Conservation (phyloP, 2,329 filamentous ascomycete species). For the Xylariales sp. region DNA sequence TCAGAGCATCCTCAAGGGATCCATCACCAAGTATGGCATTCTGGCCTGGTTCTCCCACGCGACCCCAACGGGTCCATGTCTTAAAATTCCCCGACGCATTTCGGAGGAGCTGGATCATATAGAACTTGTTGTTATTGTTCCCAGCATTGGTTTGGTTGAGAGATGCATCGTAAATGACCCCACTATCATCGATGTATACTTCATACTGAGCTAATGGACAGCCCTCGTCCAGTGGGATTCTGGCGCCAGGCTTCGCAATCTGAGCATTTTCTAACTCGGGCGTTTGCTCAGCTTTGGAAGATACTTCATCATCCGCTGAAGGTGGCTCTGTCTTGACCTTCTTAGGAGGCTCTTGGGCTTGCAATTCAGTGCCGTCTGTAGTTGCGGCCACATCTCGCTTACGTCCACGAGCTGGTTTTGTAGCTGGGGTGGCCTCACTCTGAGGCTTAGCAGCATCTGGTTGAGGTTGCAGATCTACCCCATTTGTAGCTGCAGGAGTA, state of each 20-base stretch:
- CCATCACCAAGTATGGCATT: constrained; percentile 38
- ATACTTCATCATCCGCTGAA: not conserved
- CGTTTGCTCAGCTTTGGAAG: not conserved
- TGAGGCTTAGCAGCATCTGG: not conserved
- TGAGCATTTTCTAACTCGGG: constrained; percentile 9
- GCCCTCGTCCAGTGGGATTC: constrained; percentile 9
- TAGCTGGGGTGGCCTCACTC: too few species aligned
- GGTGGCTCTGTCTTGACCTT: constrained; percentile 1
- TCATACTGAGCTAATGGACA: constrained; percentile 24
- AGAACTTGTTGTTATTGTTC: constrained; percentile 80
- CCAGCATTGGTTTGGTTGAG: constrained; percentile 72
- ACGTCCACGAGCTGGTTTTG: not conserved
- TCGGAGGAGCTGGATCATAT: constrained; percentile 59
- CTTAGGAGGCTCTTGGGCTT: not conserved
- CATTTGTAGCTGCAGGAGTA: not conserved
- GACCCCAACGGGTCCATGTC: constrained; percentile 77
- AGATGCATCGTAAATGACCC: constrained; percentile 72
- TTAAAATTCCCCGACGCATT: constrained; percentile 37
- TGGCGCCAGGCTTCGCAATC: constrained; percentile 8
- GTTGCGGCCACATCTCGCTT: constrained; percentile 2
- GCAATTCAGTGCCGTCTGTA: not conserved
- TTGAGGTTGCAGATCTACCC: not conserved
- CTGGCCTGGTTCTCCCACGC: constrained; percentile 61
- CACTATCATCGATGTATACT: constrained; percentile 64
- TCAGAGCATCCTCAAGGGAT: constrained; percentile 37